phyloP scores from a whole-genome alignment of 2,329 filamentous ascomycete genomes.

The Botrytis galanthina region DNA sequence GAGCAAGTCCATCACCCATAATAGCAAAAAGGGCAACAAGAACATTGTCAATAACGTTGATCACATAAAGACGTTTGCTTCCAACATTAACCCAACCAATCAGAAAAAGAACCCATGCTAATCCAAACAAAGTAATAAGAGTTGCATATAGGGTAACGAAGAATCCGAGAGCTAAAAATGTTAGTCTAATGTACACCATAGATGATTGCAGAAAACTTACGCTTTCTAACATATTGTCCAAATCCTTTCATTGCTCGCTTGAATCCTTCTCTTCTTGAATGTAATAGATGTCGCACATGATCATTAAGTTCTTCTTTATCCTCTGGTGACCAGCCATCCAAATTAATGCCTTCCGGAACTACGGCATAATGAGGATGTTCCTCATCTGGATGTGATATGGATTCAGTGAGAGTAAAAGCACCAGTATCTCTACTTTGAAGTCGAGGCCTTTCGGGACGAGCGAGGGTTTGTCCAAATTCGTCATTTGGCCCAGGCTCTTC shows the following conservation, averaged over 20 bases:
- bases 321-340: slow-evolving; percentile 72
- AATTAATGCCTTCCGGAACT: slow-evolving; percentile 67
- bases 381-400: slow-evolving; percentile 66
- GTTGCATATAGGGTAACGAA: slow-evolving; percentile 80
- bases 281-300: slow-evolving; percentile 80
- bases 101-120: slow-evolving; percentile 87
- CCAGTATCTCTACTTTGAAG: slow-evolving; percentile 28
- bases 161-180: slow-evolving; percentile 64
- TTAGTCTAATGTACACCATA: slow-evolving; percentile 22
- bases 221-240: slow-evolving; percentile 71
- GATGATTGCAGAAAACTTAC: slow-evolving; percentile 44
- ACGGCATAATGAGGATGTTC: slow-evolving; percentile 67
- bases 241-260: slow-evolving; percentile 79
- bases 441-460: slow-evolving; percentile 1
- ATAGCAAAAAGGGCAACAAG: slow-evolving; percentile 69
- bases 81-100: slow-evolving; percentile 89
- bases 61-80: slow-evolving; percentile 64
- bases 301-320: slow-evolving; percentile 80
- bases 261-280: slow-evolving; percentile 75
- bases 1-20: slow-evolving; percentile 67
- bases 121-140: slow-evolving; percentile 78
- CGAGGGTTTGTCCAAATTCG: slow-evolving; percentile 1
- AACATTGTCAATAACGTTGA: slow-evolving; percentile 69
- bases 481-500: slow-evolving; percentile 22
- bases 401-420: slow-evolving; percentile 47